Conservation (phyloP, 2,329 filamentous ascomycete genomes). For the Talaromyces sp. region DNA sequence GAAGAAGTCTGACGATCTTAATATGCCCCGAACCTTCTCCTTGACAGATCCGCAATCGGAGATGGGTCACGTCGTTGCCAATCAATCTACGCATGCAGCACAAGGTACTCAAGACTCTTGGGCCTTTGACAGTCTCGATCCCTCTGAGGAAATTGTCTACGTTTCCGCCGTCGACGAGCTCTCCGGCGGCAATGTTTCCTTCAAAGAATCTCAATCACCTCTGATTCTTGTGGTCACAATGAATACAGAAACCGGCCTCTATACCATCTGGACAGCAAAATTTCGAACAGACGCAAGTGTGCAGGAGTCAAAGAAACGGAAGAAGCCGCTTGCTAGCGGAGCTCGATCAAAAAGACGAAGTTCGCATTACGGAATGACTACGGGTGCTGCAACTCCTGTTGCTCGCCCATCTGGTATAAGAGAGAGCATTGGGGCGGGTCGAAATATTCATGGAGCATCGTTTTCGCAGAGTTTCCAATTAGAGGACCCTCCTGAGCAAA, state of each 20-base stretch:
- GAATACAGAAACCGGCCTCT: conserved; percentile 69
- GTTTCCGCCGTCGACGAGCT: conserved; percentile 62
- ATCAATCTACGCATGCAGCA: conserved; percentile 29
- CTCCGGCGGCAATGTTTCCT: conserved; percentile 21
- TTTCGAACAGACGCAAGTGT: conserved; percentile 65
- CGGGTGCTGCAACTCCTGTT: conserved; percentile 71
- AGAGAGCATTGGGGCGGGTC: conserved; percentile 66
- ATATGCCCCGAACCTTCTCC: conserved; percentile 64
- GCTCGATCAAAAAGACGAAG: conserved; percentile 64
- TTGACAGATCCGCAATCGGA: conserved; percentile 82
- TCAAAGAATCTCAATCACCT: conserved; percentile 42
- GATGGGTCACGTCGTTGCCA: conserved; percentile 72
- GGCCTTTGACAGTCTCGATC: conserved; percentile 59
- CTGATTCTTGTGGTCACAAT: conserved; percentile 74
- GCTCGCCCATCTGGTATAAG: conserved; percentile 60
- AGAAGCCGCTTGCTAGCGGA: conserved; percentile 52
- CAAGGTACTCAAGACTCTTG: conserved; percentile 25
- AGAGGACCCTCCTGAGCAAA: conserved; percentile 51
- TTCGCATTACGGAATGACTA: conserved; percentile 58
- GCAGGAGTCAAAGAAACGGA: conserved; percentile 39
- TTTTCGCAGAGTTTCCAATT: conserved; percentile 33
- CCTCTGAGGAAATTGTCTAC: conserved; percentile 77
- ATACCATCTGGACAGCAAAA: conserved; percentile 78
- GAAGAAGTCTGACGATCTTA: conserved; percentile 52
- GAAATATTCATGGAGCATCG: conserved; percentile 38